Conservation (phyloP, 441 rosid genomes). For the Raphanus hybrid region DNA sequence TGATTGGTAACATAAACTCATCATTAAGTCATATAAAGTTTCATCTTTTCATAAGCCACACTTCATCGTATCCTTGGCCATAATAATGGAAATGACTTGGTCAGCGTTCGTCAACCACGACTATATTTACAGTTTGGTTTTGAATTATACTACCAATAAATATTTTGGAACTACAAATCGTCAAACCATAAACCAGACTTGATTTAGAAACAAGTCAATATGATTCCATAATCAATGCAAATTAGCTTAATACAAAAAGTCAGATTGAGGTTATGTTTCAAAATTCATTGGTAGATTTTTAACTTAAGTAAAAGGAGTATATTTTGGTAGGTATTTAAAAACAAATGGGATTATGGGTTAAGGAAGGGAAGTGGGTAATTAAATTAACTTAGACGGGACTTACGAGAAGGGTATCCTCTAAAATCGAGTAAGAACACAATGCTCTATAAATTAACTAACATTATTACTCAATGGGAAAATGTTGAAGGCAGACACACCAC, state of each 20-base stretch:
- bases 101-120: conserved; percentile 28
- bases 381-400: conserved; percentile 34
- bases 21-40: conserved; percentile 40
- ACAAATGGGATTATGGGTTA: conserved; percentile 32
- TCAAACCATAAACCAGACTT: conserved; percentile 1
- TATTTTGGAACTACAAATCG: neutral
- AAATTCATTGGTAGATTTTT: neutral
- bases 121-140: conserved; percentile 2
- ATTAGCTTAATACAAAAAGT: conserved; percentile 22
- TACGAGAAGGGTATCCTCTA: conserved; percentile 45
- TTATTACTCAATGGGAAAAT: conserved; percentile 13
- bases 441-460: conserved; percentile 38
- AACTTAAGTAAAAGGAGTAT: neutral
- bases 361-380: conserved; percentile 27
- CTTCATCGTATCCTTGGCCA: conserved; percentile 15
- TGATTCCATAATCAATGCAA: conserved; percentile 28
- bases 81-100: conserved; percentile 26
- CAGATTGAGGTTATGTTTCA: conserved; percentile 13
- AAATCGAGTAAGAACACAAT: conserved; percentile 43
- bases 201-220: conserved; percentile 21
- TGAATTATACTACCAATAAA: neutral
- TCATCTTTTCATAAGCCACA: conserved; percentile 29
- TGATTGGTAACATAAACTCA: conserved; percentile 40
- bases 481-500: conserved; percentile 24
- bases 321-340: neutral